phyloP scores from a whole-genome alignment of 305 asterid genomes.

The Rubia balearica region DNA sequence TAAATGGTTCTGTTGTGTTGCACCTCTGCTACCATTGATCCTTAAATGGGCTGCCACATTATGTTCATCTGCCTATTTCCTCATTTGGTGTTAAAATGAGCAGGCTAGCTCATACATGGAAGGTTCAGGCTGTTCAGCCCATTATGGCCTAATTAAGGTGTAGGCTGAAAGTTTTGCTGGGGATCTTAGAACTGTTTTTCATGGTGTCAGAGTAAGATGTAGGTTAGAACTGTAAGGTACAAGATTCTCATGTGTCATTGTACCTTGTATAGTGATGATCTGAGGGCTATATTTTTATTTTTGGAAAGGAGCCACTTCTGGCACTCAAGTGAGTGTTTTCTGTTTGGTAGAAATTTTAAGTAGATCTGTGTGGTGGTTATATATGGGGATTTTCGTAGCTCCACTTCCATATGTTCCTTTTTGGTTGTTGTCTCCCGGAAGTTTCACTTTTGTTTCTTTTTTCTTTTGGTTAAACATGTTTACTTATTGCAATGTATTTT shows the following conservation, averaged over 20 bases:
- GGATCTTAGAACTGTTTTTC: background rate
- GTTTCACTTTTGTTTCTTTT: background rate
- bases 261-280: background rate
- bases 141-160: background rate
- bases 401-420: background rate
- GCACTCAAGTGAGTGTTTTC: background rate
- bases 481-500: background rate
- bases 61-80: background rate
- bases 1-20: background rate
- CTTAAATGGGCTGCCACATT: background rate
- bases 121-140: background rate
- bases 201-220: background rate
- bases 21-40: background rate
- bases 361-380: background rate
- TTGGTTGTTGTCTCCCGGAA: background rate
- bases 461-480: constrained; percentile 16
- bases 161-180: background rate
- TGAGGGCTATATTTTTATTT: background rate
- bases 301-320: background rate
- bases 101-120: background rate
- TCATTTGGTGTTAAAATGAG: background rate
- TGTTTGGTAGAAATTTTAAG: background rate
- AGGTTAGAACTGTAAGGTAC: background rate
- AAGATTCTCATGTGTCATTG: background rate
- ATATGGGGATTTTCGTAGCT: background rate